Evolutionary conservation across 2,329 filamentous ascomycete species (phyloP).

Genomic region (Trichophyton mentagrophytes): DNA sequence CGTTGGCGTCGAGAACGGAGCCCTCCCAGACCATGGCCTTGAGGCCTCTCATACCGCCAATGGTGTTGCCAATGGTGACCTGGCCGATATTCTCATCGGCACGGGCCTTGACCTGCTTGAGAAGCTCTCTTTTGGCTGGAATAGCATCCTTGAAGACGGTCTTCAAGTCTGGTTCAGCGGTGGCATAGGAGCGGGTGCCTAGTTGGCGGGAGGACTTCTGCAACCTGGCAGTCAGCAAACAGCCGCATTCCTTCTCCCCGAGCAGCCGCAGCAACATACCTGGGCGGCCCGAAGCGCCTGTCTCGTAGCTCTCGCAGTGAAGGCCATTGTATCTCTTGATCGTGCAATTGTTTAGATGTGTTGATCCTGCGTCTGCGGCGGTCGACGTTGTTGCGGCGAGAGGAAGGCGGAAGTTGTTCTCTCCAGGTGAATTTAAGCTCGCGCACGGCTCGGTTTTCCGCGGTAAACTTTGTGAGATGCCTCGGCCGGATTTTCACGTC

Average conservation of each 20-base stretch:
- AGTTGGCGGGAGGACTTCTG: conserved; percentile 14
- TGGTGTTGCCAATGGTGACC: conserved; percentile 83
- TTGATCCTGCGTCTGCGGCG: no score
- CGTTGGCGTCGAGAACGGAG: conserved; percentile 87
- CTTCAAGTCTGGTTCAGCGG: conserved; percentile 79
- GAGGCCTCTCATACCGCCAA: conserved; percentile 93
- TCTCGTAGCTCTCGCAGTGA: conserved; percentile 27
- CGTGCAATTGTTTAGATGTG: no score
- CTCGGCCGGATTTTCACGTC: neutral
- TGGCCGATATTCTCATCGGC: conserved; percentile 74
- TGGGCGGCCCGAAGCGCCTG: conserved; percentile 28
- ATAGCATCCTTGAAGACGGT: conserved; percentile 70
- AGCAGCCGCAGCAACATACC: conserved; percentile 16
- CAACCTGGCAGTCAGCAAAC: conserved; percentile 3
- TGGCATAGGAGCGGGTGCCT: conserved; percentile 35
- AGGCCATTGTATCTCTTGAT: conserved; percentile 18
- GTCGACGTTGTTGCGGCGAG: neutral
- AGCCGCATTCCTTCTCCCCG: neutral
- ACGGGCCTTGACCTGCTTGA: conserved; percentile 86
- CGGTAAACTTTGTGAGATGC: neutral
- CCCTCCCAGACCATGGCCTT: conserved; percentile 99
- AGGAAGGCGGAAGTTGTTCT: neutral
- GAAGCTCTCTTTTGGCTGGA: conserved; percentile 80
- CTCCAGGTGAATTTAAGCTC: neutral
- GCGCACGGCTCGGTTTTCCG: conserved; percentile 2